Percentiles rank a stretch among this genome's conserved stretches.
Evolutionary conservation across 2,329 filamentous ascomycete species (phyloP).

Genomic region (Madurella fahalii): DNA sequence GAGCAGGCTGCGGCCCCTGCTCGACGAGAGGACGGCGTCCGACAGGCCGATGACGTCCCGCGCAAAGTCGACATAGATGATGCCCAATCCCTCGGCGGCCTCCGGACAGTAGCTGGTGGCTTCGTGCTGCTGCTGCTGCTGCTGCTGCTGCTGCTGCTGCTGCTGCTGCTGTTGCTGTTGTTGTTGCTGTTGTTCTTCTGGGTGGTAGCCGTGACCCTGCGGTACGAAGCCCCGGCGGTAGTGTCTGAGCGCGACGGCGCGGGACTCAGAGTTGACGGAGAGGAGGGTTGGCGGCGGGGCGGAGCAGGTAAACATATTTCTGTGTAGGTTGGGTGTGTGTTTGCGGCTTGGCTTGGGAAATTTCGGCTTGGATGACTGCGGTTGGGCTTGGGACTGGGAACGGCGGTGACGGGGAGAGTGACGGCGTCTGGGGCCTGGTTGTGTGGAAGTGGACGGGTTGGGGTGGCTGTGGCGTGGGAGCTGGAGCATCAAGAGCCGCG

Average conservation of each 20-base stretch:
- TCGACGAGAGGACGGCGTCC: slow-evolving; percentile 6
- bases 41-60: slow-evolving; percentile 12
- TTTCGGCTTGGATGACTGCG: neutral
- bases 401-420: neutral
- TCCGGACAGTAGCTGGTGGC: no score
- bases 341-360: neutral
- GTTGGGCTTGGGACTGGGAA: neutral
- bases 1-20: slow-evolving; percentile 10
- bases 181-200: neutral
- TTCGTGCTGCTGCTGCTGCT: no score
- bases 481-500: slow-evolving; percentile 12
- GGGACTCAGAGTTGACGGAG: slow-evolving; percentile 12
- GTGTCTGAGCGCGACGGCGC: slow-evolving; percentile 9
- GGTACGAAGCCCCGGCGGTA: slow-evolving; percentile 15
- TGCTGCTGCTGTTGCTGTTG: no score
- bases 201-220: slow-evolving; percentile 3
- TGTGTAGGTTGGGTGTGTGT: neutral
- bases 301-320: slow-evolving; percentile 11
- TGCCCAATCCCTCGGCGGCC: no score
- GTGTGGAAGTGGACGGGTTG: neutral
- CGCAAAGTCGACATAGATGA: slow-evolving; percentile 8
- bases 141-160: no score
- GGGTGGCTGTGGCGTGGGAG: neutral
- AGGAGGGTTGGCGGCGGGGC: slow-evolving; percentile 4
- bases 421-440: neutral